Evolutionary conservation across 345 rosid genomes (phyloP).

Genomic region (Excoecaria agallocha): DNA sequence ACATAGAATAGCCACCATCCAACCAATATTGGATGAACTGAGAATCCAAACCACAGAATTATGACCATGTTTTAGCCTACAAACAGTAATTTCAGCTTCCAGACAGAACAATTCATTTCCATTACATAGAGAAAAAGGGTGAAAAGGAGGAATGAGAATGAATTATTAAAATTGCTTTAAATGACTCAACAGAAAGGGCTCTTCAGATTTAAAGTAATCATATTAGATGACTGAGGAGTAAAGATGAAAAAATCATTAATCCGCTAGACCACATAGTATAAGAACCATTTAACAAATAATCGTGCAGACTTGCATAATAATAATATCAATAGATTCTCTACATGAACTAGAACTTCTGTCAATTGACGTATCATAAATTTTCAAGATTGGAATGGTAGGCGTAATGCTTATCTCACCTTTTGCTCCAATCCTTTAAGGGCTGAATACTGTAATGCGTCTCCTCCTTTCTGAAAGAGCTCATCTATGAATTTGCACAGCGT

Average conservation of each 20-base stretch:
- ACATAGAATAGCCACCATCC: too few species aligned
- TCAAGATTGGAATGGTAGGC: neutral
- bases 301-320: neutral
- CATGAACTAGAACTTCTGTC: neutral
- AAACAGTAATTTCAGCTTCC: neutral
- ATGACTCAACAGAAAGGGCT: too few species aligned
- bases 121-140: neutral
- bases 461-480: slow-evolving; percentile 57
- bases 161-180: neutral
- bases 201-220: neutral
- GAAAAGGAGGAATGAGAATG: neutral
- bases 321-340: neutral
- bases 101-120: neutral
- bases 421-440: slow-evolving; percentile 53
- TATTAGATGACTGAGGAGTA: too few species aligned
- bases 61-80: neutral
- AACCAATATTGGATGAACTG: neutral
- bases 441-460: slow-evolving; percentile 44
- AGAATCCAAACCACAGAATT: neutral
- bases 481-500: slow-evolving; percentile 69
- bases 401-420: slow-evolving; percentile 48
- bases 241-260: slow-evolving; percentile 4
- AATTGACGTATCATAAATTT: neutral
- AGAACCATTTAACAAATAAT: neutral
- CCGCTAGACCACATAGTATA: neutral